phyloP scores from a whole-genome alignment of 768 basidiomycete species.

The Lentinula boryana region DNA sequence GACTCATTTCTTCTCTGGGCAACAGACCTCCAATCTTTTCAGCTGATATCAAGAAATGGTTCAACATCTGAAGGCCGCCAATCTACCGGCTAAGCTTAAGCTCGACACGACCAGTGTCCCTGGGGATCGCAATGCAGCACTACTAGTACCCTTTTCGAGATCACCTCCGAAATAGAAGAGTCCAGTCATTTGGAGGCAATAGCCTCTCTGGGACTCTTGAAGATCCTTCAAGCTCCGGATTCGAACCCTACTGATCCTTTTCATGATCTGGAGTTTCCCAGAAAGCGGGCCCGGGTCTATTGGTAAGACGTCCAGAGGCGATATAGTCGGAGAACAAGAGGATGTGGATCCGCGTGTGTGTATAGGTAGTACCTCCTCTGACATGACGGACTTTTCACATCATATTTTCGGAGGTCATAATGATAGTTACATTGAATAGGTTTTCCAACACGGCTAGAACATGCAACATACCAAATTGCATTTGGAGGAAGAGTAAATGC shows the following conservation, averaged over 20 bases:
- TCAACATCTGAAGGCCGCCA: background rate
- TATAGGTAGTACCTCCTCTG: background rate
- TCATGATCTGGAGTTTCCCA: background rate
- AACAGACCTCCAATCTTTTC: background rate
- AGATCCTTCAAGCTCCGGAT: background rate
- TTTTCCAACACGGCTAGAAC: background rate
- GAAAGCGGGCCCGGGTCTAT: background rate
- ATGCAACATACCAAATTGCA: background rate
- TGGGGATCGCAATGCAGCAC: background rate
- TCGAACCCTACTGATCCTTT: background rate
- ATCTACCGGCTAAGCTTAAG: background rate
- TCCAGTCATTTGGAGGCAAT: background rate
- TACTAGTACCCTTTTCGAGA: background rate
- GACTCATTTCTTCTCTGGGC: background rate
- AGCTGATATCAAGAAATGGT: background rate
- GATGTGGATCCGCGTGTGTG: background rate
- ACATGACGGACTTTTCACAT: background rate
- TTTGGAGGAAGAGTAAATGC: background rate
- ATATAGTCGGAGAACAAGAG: background rate
- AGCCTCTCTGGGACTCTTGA: background rate
- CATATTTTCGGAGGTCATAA: background rate
- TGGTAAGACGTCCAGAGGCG: background rate
- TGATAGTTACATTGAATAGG: background rate
- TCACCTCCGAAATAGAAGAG: background rate
- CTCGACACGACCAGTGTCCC: background rate